These are phyloP conservation scores for Ceratobasidium sp. DNA, from an alignment of 1,284 basidiomycete species.

Conservation along the genomic window DNA sequence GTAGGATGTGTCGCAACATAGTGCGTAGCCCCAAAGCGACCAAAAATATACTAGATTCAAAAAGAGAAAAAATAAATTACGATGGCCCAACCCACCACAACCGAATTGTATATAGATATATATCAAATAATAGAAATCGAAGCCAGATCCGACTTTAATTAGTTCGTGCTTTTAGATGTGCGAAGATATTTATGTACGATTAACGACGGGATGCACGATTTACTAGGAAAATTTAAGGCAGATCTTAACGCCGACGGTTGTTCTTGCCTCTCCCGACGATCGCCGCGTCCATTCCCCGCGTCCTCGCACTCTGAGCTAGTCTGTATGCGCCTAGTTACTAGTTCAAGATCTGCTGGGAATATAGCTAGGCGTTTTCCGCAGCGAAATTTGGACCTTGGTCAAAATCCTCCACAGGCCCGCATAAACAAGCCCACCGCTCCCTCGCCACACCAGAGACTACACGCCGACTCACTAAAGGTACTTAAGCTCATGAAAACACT, in stretches of 20 bases:
- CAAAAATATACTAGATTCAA: too few relatives aligned
- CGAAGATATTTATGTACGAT: neutral
- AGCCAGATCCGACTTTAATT: neutral
- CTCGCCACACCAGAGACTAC: neutral
- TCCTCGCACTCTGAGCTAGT: neutral
- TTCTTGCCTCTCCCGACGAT: conserved; percentile 1
- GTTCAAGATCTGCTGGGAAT: neutral
- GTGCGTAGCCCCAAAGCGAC: too few relatives aligned
- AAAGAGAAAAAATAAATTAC: too few relatives aligned
- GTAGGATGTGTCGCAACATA: too few relatives aligned
- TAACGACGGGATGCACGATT: neutral
- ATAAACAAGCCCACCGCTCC: neutral
- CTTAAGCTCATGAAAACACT: neutral
- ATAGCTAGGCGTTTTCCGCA: neutral
- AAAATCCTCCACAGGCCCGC: neutral
- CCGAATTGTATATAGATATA: neutral
- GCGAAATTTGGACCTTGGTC: neutral
- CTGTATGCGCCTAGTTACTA: neutral
- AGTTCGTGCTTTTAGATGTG: neutral
- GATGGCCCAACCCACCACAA: neutral
- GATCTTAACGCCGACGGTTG: neutral
- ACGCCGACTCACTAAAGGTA: neutral
- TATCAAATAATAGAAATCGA: neutral
- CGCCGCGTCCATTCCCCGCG: neutral
- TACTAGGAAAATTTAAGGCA: neutral